phyloP scores from a whole-genome alignment of 108 stramenopile species.

The Epithemia pelagica region DNA sequence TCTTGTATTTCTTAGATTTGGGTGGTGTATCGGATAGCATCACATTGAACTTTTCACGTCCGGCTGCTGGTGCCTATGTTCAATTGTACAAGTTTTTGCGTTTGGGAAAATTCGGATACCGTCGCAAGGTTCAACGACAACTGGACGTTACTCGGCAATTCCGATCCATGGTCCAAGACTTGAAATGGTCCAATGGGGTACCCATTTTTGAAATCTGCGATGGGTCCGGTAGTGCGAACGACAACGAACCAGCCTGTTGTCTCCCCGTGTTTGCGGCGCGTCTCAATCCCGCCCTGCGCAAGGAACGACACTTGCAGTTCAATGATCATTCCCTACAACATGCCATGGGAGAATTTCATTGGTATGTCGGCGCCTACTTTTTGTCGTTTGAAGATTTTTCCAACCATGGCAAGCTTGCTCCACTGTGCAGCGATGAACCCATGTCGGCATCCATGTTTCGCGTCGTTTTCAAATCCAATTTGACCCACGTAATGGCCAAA shows the following conservation, averaged over 20 bases:
- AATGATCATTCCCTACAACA: conserved; percentile 30
- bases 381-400: conserved; percentile 33
- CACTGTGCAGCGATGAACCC: conserved; percentile 26
- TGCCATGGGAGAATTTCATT: conserved; percentile 28
- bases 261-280: conserved; percentile 34
- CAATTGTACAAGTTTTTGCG: conserved; percentile 30
- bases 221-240: conserved; percentile 4
- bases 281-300: conserved; percentile 23
- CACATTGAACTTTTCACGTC: conserved; percentile 46
- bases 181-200: conserved; percentile 24
- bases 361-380: conserved; percentile 31
- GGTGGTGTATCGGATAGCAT: conserved; percentile 35
- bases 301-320: conserved; percentile 12
- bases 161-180: conserved; percentile 11
- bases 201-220: conserved; percentile 34
- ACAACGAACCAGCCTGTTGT: conserved; percentile 11
- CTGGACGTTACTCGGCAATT: conserved; percentile 20
- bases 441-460: conserved; percentile 28
- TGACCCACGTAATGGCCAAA: conserved; percentile 23
- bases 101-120: conserved; percentile 30
- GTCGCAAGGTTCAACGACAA: conserved; percentile 30
- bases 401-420: conserved; percentile 15
- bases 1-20: conserved; percentile 15
- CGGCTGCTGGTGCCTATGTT: conserved; percentile 36
- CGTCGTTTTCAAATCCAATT: conserved; percentile 31